These are phyloP conservation scores for Gentiana straminea DNA, from an alignment of 257 asterid genomes.

Conservation along the genomic window DNA sequence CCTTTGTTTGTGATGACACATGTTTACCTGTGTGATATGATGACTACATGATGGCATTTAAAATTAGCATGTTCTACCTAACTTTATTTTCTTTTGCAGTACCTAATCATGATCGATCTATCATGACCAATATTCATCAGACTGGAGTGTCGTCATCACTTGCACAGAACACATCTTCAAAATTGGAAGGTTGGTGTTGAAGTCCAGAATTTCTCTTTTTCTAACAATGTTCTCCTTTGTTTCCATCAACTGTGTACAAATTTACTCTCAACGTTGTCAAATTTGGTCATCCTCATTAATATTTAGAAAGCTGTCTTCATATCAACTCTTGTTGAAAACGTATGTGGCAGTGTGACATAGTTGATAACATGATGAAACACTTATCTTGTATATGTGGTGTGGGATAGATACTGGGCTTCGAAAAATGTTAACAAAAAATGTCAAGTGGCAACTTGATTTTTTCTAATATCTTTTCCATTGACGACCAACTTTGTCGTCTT, in stretches of 20 bases:
- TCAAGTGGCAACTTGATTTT: too few relatives aligned
- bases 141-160: slow-evolving; percentile 73
- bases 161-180: slow-evolving; percentile 63
- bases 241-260: not conserved
- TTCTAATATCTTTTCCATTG: too few relatives aligned
- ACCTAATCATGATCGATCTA: slow-evolving; percentile 77
- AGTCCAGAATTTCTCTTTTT: not conserved
- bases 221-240: not conserved
- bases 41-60: not conserved
- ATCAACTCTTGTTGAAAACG: too few relatives aligned
- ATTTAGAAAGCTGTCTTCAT: too few relatives aligned
- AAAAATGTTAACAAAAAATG: too few relatives aligned
- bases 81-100: slow-evolving; percentile 47
- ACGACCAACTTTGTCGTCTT: too few relatives aligned
- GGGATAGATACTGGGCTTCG: too few relatives aligned
- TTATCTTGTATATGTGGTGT: too few relatives aligned
- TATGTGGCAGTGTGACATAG: too few relatives aligned
- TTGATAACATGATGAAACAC: too few relatives aligned
- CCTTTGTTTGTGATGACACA: slow-evolving; percentile 6
- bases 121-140: slow-evolving; percentile 87
- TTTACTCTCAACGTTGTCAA: not conserved
- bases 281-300: too few relatives aligned
- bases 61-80: slow-evolving; percentile 10
- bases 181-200: slow-evolving; percentile 34
- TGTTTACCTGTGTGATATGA: too few relatives aligned